phyloP scores from a whole-genome alignment of 352 stramenopile genomes.

The Pythium sukuiense region DNA sequence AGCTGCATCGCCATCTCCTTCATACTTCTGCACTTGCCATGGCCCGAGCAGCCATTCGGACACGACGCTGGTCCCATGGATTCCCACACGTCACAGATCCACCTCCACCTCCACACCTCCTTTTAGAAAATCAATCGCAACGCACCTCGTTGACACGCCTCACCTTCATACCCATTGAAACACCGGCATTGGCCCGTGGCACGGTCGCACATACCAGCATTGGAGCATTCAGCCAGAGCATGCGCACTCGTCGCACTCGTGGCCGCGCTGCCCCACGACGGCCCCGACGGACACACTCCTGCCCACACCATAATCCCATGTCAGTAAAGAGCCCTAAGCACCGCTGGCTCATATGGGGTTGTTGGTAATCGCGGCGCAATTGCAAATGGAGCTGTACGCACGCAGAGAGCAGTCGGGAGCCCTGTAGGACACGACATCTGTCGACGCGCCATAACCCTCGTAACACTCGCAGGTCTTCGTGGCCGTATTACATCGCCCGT shows the following conservation, averaged over 20 bases:
- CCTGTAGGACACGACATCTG: slow-evolving; percentile 75
- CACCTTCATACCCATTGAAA: slow-evolving; percentile 65
- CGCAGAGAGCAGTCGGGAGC: slow-evolving; percentile 84
- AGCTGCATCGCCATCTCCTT: slow-evolving; percentile 43
- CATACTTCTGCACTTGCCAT: slow-evolving; percentile 77
- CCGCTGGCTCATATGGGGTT: slow-evolving; percentile 5
- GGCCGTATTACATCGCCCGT: slow-evolving; percentile 82
- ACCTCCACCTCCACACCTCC: too few relatives aligned
- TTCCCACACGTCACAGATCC: slow-evolving; percentile 1
- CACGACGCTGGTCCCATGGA: slow-evolving; percentile 31
- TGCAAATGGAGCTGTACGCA: slow-evolving; percentile 20
- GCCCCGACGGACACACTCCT: slow-evolving; percentile 68
- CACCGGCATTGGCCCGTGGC: slow-evolving; percentile 60
- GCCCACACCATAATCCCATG: background rate
- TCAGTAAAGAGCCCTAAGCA: slow-evolving; percentile 15
- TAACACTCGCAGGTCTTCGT: slow-evolving; percentile 89
- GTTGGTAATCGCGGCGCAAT: slow-evolving; percentile 13
- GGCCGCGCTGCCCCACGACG: slow-evolving; percentile 63
- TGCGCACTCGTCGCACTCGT: slow-evolving; percentile 43
- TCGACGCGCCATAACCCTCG: slow-evolving; percentile 81
- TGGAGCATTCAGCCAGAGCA: slow-evolving; percentile 55
- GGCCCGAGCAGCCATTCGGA: slow-evolving; percentile 66
- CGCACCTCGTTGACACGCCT: slow-evolving; percentile 68
- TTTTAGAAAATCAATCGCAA: background rate
- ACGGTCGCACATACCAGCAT: slow-evolving; percentile 61